Evolutionary conservation across 495 filamentous ascomycete genomes (phyloP).

Genomic region (Lasiosphaeris hirsuta): DNA sequence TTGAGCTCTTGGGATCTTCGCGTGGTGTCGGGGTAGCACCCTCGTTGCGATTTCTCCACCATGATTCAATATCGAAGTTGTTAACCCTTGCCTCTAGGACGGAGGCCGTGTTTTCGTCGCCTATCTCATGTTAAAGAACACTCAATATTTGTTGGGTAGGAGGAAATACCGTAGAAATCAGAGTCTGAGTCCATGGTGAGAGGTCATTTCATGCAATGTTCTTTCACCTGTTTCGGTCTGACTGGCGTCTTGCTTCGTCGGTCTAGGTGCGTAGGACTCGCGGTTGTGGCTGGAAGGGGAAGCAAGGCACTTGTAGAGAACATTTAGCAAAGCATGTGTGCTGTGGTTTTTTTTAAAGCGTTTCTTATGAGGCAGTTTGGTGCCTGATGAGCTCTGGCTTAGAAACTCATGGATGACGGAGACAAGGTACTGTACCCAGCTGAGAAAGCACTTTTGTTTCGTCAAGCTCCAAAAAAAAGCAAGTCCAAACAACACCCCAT

Average conservation of each 20-base stretch:
- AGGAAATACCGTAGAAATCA: constrained; percentile 63
- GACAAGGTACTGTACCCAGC: too few species aligned
- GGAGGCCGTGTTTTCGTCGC: constrained; percentile 47
- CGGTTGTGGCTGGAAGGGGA: too few species aligned
- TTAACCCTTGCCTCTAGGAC: constrained; percentile 31
- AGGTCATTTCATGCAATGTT: background rate
- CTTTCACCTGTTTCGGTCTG: background rate
- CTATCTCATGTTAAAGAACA: constrained; percentile 36
- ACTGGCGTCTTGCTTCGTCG: background rate
- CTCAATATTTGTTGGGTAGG: background rate
- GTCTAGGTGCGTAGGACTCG: background rate
- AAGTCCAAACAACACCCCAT: too few species aligned
- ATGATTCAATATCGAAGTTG: constrained; percentile 38
- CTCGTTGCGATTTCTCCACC: constrained; percentile 26
- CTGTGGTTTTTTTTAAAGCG: too few species aligned
- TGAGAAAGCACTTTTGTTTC: too few species aligned
- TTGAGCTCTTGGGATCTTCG: background rate
- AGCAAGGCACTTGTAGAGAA: too few species aligned
- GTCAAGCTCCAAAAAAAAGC: too few species aligned
- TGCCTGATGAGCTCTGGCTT: too few species aligned
- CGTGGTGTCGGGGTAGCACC: constrained; percentile 11
- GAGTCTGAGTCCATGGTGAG: constrained; percentile 57
- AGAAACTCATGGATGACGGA: too few species aligned
- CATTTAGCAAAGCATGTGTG: too few species aligned
- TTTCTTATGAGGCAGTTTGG: too few species aligned